Percentiles rank a stretch among this genome's conserved stretches.
phyloP scores from a whole-genome alignment of 83 land plant species.

The Diphasiastrum complanatum region DNA sequence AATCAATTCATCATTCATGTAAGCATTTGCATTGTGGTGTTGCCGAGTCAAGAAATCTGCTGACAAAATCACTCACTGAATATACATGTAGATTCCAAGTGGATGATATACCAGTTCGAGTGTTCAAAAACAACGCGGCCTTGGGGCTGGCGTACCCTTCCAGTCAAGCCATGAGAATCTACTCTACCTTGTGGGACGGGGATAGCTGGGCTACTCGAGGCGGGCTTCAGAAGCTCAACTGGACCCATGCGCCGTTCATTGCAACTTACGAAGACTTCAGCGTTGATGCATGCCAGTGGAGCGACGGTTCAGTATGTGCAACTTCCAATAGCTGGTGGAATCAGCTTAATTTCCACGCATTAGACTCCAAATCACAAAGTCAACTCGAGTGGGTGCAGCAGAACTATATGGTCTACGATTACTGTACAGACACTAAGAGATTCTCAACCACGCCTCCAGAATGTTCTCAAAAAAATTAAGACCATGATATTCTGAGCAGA shows the following conservation, averaged over 20 bases:
- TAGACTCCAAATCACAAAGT: constrained; percentile 22
- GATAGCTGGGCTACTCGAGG: no score
- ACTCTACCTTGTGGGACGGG: constrained; percentile 37
- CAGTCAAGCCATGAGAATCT: constrained; percentile 33
- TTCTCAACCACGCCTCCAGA: no score
- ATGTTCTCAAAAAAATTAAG: no score
- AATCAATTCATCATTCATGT: no score
- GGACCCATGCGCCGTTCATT: constrained; percentile 25
- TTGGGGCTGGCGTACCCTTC: constrained; percentile 32
- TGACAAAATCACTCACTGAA: neutral
- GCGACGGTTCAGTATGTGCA: neutral
- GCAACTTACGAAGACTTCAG: constrained; percentile 19
- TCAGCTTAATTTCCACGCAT: constrained; percentile 40
- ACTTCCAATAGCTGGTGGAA: constrained; percentile 22
- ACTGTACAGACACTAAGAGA: constrained; percentile 15
- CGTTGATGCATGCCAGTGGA: constrained; percentile 6
- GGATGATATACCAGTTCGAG: constrained; percentile 41
- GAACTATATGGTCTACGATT: constrained; percentile 28
- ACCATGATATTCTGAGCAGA: no score
- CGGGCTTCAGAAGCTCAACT: constrained; percentile 20
- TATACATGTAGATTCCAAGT: constrained; percentile 17
- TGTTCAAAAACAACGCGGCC: constrained; percentile 30
- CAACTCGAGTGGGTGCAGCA: constrained; percentile 19
- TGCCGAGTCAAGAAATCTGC: no score
- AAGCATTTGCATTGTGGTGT: no score